phyloP scores from a whole-genome alignment of 208 protist species.

The Tritrichomonas foetus region DNA sequence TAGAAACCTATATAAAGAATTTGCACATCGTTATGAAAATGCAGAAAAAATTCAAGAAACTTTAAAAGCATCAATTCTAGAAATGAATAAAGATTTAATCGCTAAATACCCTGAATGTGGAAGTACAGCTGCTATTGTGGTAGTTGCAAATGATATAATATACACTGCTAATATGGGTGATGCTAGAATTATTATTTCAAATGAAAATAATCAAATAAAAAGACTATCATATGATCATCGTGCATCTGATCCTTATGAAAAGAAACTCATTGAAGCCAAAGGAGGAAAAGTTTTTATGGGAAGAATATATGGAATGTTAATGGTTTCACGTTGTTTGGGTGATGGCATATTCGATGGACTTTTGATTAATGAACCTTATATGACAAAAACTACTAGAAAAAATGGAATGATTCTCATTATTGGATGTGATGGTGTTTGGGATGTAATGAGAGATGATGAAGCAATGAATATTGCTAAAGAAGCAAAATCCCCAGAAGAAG shows the following conservation, averaged over 20 bases:
- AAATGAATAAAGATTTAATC: not conserved
- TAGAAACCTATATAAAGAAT: not conserved
- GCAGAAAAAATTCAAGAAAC: not conserved
- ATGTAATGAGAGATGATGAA: not conserved
- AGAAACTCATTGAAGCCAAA: not conserved
- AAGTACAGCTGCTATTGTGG: not conserved
- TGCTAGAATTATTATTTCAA: not conserved
- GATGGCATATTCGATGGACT: not conserved
- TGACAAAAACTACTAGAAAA: not conserved
- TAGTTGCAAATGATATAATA: not conserved
- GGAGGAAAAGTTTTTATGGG: not conserved
- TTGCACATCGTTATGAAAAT: not conserved
- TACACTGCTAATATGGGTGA: not conserved
- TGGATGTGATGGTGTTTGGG: not conserved
- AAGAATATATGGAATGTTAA: not conserved
- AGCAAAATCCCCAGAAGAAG: not conserved
- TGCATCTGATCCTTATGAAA: not conserved
- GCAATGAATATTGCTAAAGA: not conserved
- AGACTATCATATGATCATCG: not conserved
- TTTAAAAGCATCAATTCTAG: not conserved
- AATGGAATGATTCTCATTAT: not conserved
- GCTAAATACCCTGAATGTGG: not conserved
- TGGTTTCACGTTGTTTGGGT: not conserved
- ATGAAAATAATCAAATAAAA: not conserved
- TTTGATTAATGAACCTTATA: not conserved